A percentile compares a stretch with the other conserved stretches of the same genome.
Evolutionary conservation across 768 basidiomycete genomes (phyloP).

Genomic region (Lanmaoa pseudosensibilis): DNA sequence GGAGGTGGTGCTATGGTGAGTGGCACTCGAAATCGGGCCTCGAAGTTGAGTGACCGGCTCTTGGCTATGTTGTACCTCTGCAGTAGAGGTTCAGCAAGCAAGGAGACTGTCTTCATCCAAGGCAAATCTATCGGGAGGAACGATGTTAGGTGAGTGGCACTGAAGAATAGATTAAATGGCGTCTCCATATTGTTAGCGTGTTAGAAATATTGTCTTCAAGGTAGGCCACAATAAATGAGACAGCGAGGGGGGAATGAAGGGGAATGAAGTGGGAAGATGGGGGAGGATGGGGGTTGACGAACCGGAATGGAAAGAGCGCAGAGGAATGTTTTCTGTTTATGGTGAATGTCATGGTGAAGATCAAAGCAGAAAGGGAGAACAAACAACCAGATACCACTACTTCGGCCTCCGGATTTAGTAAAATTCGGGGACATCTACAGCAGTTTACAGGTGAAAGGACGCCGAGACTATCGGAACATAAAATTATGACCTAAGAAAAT

Average conservation of each 20-base stretch:
- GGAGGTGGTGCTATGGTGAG: not conserved
- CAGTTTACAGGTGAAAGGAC: not conserved
- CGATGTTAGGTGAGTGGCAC: constrained; percentile 9
- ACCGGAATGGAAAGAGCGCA: not conserved
- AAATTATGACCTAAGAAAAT: not conserved
- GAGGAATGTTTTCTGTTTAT: constrained; percentile 13
- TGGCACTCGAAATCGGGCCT: not conserved
- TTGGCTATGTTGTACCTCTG: not conserved
- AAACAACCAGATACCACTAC: constrained; percentile 7
- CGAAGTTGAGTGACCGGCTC: not conserved
- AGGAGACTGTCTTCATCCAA: not conserved
- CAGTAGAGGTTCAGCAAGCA: not conserved
- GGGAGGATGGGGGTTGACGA: not conserved
- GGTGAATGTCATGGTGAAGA: constrained; percentile 4
- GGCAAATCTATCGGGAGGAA: not conserved
- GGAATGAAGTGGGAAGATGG: too few species aligned
- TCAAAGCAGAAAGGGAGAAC: constrained; percentile 10
- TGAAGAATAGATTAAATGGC: not conserved
- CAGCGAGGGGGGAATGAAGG: not conserved
- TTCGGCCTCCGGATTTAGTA: not conserved
- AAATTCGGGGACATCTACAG: not conserved
- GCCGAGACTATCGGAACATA: not conserved
- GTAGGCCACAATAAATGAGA: not conserved
- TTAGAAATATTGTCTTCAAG: not conserved
- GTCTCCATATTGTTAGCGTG: not conserved